These are phyloP conservation scores for Pulicaria dysenterica DNA, from an alignment of 129 eudicot species.

Conservation along the genomic window DNA sequence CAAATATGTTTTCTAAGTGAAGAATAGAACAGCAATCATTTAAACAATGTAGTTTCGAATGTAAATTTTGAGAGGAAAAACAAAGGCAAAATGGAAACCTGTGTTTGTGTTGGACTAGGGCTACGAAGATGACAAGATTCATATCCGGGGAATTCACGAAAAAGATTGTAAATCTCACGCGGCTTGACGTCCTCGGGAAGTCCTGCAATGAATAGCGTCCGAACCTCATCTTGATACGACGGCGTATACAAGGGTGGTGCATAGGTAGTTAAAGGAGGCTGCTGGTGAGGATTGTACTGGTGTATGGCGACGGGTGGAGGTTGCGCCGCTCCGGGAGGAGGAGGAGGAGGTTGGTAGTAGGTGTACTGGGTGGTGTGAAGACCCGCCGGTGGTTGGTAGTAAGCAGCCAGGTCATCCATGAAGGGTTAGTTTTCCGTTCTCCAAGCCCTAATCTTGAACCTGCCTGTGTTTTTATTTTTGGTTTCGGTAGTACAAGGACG, in stretches of 20 bases:
- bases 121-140: constrained; percentile 82
- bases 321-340: constrained; percentile 54
- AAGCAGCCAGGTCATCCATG: constrained; percentile 74
- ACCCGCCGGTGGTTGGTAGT: constrained; percentile 67
- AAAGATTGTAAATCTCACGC: constrained; percentile 84
- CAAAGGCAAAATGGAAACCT: constrained; percentile 37
- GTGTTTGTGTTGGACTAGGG: constrained; percentile 52
- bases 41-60: constrained; percentile 3
- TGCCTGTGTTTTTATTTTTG: not conserved
- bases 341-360: constrained; percentile 56
- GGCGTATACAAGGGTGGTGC: constrained; percentile 45
- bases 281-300: constrained; percentile 37
- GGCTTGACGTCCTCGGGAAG: constrained; percentile 88
- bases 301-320: constrained; percentile 42
- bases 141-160: constrained; percentile 85
- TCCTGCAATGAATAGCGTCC: constrained; percentile 90
- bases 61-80: not conserved
- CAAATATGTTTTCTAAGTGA: not conserved
- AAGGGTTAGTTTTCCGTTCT: constrained; percentile 3
- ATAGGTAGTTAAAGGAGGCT: constrained; percentile 44
- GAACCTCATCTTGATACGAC: constrained; percentile 59
- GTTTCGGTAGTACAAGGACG: not conserved
- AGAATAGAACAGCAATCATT: not conserved
- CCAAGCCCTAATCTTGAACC: constrained; percentile 38
- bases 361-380: constrained; percentile 35